Conservation (phyloP, 495 filamentous ascomycete species). For the Neurospora sp. region DNA sequence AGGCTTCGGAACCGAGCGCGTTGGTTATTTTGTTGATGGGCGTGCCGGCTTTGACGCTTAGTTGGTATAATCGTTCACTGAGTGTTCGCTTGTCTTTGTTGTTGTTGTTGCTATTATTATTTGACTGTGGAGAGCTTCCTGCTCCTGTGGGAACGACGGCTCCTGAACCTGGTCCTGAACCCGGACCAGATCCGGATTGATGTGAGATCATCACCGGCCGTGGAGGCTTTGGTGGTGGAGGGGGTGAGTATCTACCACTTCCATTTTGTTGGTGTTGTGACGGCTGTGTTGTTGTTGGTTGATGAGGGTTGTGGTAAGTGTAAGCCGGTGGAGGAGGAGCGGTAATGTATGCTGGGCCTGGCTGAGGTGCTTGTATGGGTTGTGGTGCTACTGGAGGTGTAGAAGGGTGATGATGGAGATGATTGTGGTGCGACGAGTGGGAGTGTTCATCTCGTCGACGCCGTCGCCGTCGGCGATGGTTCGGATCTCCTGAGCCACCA, state of each 20-base stretch:
- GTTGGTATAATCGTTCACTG: slow-evolving; percentile 19
- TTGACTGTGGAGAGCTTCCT: background rate
- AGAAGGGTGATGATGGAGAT: background rate
- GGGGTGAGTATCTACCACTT: background rate
- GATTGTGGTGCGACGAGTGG: background rate
- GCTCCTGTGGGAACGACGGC: background rate
- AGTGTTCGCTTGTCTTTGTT: slow-evolving; percentile 10
- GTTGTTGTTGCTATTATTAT: background rate
- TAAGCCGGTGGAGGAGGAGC: background rate
- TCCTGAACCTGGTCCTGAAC: background rate
- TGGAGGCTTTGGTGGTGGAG: slow-evolving; percentile 5
- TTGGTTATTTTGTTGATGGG: slow-evolving; percentile 70
- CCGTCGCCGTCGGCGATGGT: background rate
- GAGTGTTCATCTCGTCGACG: background rate
- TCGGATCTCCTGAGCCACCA: background rate
- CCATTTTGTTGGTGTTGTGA: background rate
- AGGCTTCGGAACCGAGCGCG: slow-evolving; percentile 64
- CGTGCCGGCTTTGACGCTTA: slow-evolving; percentile 32
- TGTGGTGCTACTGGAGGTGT: background rate
- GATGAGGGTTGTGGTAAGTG: background rate
- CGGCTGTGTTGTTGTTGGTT: background rate
- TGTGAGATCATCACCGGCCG: background rate
- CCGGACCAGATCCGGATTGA: background rate
- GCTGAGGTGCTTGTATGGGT: background rate
- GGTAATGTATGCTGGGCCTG: background rate